Evolutionary conservation across 139 green algal species (phyloP).

Genomic region (Picochlorum costavermella): DNA sequence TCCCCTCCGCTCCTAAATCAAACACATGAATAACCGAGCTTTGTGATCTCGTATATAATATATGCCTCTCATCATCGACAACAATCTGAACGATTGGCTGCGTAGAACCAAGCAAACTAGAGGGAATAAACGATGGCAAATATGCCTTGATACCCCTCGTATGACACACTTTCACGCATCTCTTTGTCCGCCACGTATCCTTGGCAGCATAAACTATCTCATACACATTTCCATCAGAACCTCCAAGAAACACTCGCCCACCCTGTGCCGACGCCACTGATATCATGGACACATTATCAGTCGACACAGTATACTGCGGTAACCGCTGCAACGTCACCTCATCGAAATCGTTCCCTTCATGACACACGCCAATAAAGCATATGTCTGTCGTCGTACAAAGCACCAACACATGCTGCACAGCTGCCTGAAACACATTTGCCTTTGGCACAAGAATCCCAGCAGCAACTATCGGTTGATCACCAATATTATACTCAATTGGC

Average conservation of each 20-base stretch:
- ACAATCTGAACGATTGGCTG: conserved; percentile 58
- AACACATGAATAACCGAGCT: conserved; percentile 65
- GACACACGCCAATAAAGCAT: conserved; percentile 78
- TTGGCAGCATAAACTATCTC: conserved; percentile 71
- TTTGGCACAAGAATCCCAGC: conserved; percentile 65
- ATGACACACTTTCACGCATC: conserved; percentile 59
- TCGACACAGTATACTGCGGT: conserved; percentile 67
- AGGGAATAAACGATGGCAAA: conserved; percentile 58
- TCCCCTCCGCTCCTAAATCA: conserved; percentile 67
- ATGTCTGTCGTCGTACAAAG: conserved; percentile 88
- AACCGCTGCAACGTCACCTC: conserved; percentile 69
- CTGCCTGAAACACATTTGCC: conserved; percentile 78
- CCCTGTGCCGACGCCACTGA: conserved; percentile 36
- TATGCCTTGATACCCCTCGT: conserved; percentile 51
- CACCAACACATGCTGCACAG: conserved; percentile 82
- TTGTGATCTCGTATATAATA: conserved; percentile 73
- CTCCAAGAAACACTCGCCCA: conserved; percentile 87
- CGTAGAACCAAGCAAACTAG: conserved; percentile 40
- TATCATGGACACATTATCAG: conserved; percentile 76
- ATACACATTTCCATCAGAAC: conserved; percentile 85
- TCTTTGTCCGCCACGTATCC: conserved; percentile 57
- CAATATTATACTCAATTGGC: conserved; percentile 77
- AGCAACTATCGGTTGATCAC: conserved; percentile 84
- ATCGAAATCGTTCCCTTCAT: conserved; percentile 20
- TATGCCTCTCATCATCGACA: conserved; percentile 68